Evolutionary conservation across 768 basidiomycete genomes (phyloP).

Genomic region (Xerocomellus chrysenteron): DNA sequence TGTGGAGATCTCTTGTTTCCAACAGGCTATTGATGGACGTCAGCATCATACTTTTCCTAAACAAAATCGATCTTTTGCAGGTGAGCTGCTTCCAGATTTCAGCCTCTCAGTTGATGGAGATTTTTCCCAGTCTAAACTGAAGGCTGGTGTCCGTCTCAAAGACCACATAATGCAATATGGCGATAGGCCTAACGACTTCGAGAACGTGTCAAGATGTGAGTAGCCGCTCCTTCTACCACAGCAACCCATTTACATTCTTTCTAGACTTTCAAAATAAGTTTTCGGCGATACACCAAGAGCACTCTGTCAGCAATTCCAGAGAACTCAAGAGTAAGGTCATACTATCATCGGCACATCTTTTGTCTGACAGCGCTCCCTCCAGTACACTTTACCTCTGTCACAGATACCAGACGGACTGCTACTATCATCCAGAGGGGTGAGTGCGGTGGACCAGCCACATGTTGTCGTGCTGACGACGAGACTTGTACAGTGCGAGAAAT

Average conservation of each 20-base stretch:
- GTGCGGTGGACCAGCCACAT: constrained; percentile 19
- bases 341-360: not conserved
- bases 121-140: constrained; percentile 59
- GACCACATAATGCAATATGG: constrained; percentile 71
- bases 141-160: constrained; percentile 69
- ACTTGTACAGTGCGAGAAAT: constrained; percentile 58
- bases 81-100: constrained; percentile 33
- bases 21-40: constrained; percentile 73
- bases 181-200: constrained; percentile 76
- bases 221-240: constrained; percentile 7
- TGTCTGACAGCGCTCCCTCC: constrained; percentile 12
- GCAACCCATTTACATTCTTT: constrained; percentile 3
- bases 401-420: constrained; percentile 71
- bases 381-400: constrained; percentile 83
- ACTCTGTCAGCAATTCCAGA: constrained; percentile 67
- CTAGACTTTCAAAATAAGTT: constrained; percentile 77
- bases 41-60: constrained; percentile 78
- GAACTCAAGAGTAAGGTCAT: constrained; percentile 64
- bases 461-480: not conserved
- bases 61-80: constrained; percentile 77
- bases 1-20: constrained; percentile 73
- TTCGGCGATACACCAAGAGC: constrained; percentile 62
- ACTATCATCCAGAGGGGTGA: constrained; percentile 73
- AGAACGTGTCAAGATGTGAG: constrained; percentile 72
- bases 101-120: not conserved